These are phyloP conservation scores for Torulaspora microellipsoides DNA, from an alignment of 805 yeast species.

Conservation along the genomic window DNA sequence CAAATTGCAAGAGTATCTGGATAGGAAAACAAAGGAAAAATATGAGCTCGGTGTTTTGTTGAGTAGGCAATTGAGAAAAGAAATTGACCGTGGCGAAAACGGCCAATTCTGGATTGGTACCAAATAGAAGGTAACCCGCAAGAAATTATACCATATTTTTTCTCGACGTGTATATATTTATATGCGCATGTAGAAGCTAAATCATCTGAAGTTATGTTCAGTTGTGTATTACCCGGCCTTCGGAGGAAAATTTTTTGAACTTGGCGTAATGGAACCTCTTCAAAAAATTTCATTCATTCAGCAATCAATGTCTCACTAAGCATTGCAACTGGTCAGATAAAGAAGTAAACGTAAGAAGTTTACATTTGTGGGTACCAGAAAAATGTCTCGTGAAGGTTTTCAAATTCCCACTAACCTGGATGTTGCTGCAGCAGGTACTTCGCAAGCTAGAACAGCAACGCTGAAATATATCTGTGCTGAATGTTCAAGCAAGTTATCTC, in stretches of 20 bases:
- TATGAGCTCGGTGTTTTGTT: constrained; percentile 41
- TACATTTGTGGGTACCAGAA: background rate
- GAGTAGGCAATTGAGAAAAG: constrained; percentile 39
- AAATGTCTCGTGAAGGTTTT: constrained; percentile 75
- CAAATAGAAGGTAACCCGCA: constrained; percentile 9
- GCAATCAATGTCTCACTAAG: no score
- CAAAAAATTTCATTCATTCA: no score
- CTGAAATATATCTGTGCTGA: constrained; percentile 94
- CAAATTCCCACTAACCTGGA: constrained; percentile 76
- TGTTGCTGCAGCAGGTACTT: constrained; percentile 81
- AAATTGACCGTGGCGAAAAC: constrained; percentile 40
- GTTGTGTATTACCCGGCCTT: no score
- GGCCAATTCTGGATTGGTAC: constrained; percentile 36
- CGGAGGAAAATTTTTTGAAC: no score
- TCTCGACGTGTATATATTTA: no score
- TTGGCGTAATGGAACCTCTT: no score
- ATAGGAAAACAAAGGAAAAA: constrained; percentile 40
- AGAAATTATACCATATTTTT: no score
- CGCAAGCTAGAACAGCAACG: constrained; percentile 67
- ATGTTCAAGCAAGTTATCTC: constrained; percentile 84
- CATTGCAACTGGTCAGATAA: no score
- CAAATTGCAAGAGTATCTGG: constrained; percentile 38
- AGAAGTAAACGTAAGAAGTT: no score
- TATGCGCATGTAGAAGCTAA: no score
- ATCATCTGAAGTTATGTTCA: no score